Evolutionary conservation across 202 grass and related monocot species (phyloP).

Genomic region (Panicum virgatum): DNA sequence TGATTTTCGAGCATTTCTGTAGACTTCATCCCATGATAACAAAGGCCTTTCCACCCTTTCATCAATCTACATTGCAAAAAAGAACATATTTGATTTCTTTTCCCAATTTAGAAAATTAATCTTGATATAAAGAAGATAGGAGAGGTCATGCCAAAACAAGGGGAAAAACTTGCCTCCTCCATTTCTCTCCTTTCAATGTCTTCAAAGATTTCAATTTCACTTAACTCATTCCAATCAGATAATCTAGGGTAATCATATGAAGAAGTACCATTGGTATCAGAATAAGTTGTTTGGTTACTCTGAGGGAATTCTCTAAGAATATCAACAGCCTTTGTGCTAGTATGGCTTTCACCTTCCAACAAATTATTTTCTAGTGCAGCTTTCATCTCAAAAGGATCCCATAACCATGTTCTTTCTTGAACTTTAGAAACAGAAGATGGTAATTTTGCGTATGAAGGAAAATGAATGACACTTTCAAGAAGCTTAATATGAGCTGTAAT

Average conservation of each 20-base stretch:
- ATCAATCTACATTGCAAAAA: constrained; percentile 63
- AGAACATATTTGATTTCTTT: constrained; percentile 23
- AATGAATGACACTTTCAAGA: constrained; percentile 80
- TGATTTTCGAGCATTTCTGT: constrained; percentile 76
- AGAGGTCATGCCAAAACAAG: constrained; percentile 25
- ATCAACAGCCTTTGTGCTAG: constrained; percentile 42
- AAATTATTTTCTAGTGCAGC: constrained; percentile 43
- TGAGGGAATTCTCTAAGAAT: constrained; percentile 55
- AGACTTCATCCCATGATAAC: constrained; percentile 93
- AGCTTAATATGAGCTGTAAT: constrained; percentile 73
- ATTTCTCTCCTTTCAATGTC: constrained; percentile 80
- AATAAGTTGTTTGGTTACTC: constrained; percentile 44
- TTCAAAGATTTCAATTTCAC: constrained; percentile 78
- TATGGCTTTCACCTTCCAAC: constrained; percentile 33
- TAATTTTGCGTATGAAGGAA: constrained; percentile 76
- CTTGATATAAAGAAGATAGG: constrained; percentile 21
- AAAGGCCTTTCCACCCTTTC: constrained; percentile 84
- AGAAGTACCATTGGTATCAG: constrained; percentile 59
- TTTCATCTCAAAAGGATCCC: constrained; percentile 73
- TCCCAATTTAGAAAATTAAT: constrained; percentile 21
- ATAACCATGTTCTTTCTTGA: constrained; percentile 81
- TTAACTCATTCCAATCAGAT: constrained; percentile 81
- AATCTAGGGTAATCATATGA: constrained; percentile 60
- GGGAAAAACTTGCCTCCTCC: constrained; percentile 61
- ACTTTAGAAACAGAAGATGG: constrained; percentile 68